Base-by-base conservation (phyloP, 352 stramenopile species). In the Phytophthora pistaciae region DNA sequence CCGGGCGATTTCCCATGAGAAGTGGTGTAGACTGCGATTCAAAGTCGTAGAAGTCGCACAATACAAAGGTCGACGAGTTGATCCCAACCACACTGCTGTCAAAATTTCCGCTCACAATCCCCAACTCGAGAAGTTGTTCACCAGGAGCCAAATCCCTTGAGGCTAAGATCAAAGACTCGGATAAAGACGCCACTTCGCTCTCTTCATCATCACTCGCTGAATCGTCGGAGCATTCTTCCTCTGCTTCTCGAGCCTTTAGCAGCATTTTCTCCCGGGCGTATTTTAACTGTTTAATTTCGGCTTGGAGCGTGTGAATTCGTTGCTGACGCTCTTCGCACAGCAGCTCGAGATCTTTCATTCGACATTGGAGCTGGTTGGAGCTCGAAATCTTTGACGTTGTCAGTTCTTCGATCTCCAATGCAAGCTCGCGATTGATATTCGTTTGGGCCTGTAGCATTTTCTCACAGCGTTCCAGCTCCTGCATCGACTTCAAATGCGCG, bases 11-110 rank as follows among this genome's bases (percentile, higher is more conserved):
- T 25, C 95, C 95, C 11, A 91, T 80, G 13, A 98, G 57, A 33
- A 98, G 74, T 25, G 94, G 80, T 40, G 94, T 98, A 49, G 93
- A 89, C 75, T 98, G 93, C 1, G 92, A 97, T 71, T 98, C 94
- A 64, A 97, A 98, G 68, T 98, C 92, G 68, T 97, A 98, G 64
- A 98, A 98, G 62, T 98, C 95, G 33, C 96, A 92, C 18, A 98
- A 66, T 7, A 98, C 80, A 66, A 98, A 98, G 14, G 93, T 98
- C 1, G 91, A 97, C 2, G 86, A 79, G 59, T 86, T 94, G 14
- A 75, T 73, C 7, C 81, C 82, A 53, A 98, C 75, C 48, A 83
- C 81, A 11, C 56, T 85, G 36, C 70, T 80, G 61, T 97, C 87
- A 52, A 98, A 93, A 31, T 75, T 78, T 6, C 76, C 94, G 13